These are phyloP conservation scores for Calonectria crousiana DNA, from an alignment of 2,329 filamentous ascomycete genomes.

Conservation along the genomic window DNA sequence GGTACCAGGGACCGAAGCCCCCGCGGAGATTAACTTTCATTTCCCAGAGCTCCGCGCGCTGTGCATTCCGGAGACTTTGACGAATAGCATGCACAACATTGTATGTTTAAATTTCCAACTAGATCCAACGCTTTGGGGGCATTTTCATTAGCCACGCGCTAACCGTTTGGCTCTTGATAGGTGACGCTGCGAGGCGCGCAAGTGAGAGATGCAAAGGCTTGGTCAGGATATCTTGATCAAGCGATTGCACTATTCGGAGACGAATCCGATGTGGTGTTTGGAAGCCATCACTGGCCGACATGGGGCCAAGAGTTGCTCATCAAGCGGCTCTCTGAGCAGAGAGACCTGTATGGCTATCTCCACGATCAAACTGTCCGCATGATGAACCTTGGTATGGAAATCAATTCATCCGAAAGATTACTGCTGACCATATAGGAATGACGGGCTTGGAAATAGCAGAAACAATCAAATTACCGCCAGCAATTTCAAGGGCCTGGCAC, in stretches of 20 bases:
- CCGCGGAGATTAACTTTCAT: conserved; percentile 56
- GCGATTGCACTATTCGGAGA: conserved; percentile 50
- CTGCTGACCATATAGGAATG: conserved; percentile 37
- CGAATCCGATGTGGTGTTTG: conserved; percentile 50
- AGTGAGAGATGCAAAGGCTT: conserved; percentile 55
- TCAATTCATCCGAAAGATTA: too few relatives aligned
- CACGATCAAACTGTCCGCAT: conserved; percentile 55
- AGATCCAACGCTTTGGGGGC: too few relatives aligned
- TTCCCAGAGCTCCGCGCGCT: conserved; percentile 53
- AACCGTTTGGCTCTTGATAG: neutral
- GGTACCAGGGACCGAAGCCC: conserved; percentile 56
- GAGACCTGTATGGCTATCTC: conserved; percentile 55
- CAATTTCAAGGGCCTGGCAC: conserved; percentile 33
- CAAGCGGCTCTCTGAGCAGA: conserved; percentile 47
- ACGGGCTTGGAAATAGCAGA: conserved; percentile 56
- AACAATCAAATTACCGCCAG: conserved; percentile 47
- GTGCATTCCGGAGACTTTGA: conserved; percentile 53
- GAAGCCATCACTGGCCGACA: conserved; percentile 57
- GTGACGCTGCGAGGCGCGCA: conserved; percentile 54
- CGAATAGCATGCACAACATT: conserved; percentile 56
- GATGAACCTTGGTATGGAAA: conserved; percentile 45
- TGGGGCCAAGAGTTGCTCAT: conserved; percentile 48
- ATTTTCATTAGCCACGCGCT: neutral
- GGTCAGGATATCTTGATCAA: conserved; percentile 54
- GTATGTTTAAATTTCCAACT: neutral